These are phyloP conservation scores for Dichotomopilus funicola DNA, from an alignment of 2,329 filamentous ascomycete genomes.

Conservation along the genomic window DNA sequence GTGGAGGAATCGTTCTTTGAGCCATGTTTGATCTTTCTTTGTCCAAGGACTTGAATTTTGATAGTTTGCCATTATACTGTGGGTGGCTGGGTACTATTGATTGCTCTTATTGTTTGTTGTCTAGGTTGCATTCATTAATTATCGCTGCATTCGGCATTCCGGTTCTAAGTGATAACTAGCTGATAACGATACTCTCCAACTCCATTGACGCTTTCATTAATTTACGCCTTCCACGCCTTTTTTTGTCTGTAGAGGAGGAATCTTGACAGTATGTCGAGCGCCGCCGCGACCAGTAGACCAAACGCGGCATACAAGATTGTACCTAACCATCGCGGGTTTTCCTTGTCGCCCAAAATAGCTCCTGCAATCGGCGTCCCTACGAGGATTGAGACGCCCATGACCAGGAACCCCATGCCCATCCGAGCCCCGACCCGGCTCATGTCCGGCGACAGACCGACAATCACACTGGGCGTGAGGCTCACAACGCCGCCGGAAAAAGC, in stretches of 20 bases:
- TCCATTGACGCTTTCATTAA: neutral
- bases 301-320: constrained; percentile 30
- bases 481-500: constrained; percentile 40
- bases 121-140: neutral
- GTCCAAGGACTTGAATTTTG: too few species aligned
- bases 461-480: constrained; percentile 36
- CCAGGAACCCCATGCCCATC: constrained; percentile 36
- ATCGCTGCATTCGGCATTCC: neutral
- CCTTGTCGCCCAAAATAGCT: constrained; percentile 34
- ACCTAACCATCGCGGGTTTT: constrained; percentile 27
- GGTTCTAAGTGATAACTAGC: neutral
- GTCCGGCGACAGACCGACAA: constrained; percentile 33
- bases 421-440: constrained; percentile 33
- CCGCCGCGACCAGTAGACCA: constrained; percentile 25
- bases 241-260: constrained; percentile 22
- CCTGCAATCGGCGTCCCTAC: constrained; percentile 45
- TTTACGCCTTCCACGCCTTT: constrained; percentile 18
- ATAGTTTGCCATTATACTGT: too few species aligned
- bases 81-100: too few species aligned
- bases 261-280: constrained; percentile 21
- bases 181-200: neutral
- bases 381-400: constrained; percentile 43
- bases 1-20: too few species aligned
- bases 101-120: too few species aligned
- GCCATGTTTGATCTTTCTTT: too few species aligned